Percentiles rank a stretch among this genome's conserved stretches.
Conservation (phyloP, 306 rosid species). For the Vigna angularis region DNA sequence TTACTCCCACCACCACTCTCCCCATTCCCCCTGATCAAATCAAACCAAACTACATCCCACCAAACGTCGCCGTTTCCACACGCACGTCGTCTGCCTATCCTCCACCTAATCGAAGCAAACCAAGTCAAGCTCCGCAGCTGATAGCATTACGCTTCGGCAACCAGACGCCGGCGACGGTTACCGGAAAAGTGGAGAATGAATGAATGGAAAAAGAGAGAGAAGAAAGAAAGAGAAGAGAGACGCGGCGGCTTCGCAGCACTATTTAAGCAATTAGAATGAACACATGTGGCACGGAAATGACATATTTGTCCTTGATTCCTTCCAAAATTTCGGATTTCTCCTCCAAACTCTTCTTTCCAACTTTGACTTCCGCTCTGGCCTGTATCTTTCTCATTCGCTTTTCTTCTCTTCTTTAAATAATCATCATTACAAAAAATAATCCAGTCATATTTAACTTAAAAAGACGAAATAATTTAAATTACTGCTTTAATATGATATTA, state of each 20-base stretch:
- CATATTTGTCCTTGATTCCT: constrained; percentile 28
- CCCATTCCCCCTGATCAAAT: constrained; percentile 54
- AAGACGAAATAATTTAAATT: background rate
- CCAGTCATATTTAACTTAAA: background rate
- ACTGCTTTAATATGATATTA: background rate
- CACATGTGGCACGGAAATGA: constrained; percentile 30
- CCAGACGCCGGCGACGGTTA: constrained; percentile 41
- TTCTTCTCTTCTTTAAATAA: background rate
- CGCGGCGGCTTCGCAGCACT: constrained; percentile 37
- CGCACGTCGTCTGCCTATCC: constrained; percentile 44
- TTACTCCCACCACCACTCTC: constrained; percentile 62
- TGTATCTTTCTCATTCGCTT: background rate
- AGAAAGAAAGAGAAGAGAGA: constrained; percentile 19
- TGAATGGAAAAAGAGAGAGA: background rate
- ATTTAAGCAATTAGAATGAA: constrained; percentile 35
- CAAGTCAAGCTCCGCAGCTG: background rate
- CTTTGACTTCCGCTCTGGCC: constrained; percentile 7
- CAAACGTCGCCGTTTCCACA: background rate
- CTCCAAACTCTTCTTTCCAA: background rate
- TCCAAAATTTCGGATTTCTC: constrained; percentile 32
- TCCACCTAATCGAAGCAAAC: background rate
- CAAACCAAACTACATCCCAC: constrained; percentile 41
- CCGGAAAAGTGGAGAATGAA: constrained; percentile 46
- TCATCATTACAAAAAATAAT: background rate
- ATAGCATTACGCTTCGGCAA: background rate